phyloP scores from a whole-genome alignment of 768 basidiomycete genomes.

The Lactarius deliciosus region DNA sequence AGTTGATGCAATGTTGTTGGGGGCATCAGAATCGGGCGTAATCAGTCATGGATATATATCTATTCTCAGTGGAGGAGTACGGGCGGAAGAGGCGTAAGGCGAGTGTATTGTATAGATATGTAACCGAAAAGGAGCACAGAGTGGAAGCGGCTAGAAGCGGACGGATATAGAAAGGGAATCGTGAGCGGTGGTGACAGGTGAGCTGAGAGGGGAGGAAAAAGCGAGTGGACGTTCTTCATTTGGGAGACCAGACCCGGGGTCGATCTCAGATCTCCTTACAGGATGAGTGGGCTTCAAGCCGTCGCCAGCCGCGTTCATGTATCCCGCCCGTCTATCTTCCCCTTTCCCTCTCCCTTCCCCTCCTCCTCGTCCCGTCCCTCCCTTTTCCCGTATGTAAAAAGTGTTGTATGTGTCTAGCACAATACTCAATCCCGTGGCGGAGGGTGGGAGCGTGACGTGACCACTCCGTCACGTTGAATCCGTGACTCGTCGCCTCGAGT shows the following conservation, averaged over 20 bases:
- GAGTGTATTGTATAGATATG: conserved; percentile 1
- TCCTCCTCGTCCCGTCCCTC: conserved; percentile 26
- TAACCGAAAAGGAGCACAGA: conserved; percentile 11
- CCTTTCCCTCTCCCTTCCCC: conserved; percentile 28
- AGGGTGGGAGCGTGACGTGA: conserved; percentile 30
- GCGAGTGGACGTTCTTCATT: conserved; percentile 29
- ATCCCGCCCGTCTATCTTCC: conserved; percentile 30
- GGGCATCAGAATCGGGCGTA: conserved; percentile 4
- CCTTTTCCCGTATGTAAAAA: conserved; percentile 28
- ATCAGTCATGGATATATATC: conserved; percentile 6
- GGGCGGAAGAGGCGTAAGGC: no score
- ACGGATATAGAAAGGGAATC: conserved; percentile 27
- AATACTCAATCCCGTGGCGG: conserved; percentile 20
- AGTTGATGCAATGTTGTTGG: neutral
- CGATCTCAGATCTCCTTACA: conserved; percentile 32
- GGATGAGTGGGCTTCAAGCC: conserved; percentile 31
- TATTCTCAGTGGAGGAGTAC: conserved; percentile 5
- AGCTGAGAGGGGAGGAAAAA: conserved; percentile 28
- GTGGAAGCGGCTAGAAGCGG: conserved; percentile 24
- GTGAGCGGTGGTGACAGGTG: conserved; percentile 19
- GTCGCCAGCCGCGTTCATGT: conserved; percentile 31
- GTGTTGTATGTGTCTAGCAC: conserved; percentile 22
- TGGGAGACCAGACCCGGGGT: conserved; percentile 30
- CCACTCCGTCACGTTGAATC: conserved; percentile 25
- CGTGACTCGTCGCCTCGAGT: conserved; percentile 25